A percentile compares a stretch with the other conserved stretches of the same genome.
Conservation (phyloP, 768 basidiomycete species). For the Rhodotorula paludigena region DNA sequence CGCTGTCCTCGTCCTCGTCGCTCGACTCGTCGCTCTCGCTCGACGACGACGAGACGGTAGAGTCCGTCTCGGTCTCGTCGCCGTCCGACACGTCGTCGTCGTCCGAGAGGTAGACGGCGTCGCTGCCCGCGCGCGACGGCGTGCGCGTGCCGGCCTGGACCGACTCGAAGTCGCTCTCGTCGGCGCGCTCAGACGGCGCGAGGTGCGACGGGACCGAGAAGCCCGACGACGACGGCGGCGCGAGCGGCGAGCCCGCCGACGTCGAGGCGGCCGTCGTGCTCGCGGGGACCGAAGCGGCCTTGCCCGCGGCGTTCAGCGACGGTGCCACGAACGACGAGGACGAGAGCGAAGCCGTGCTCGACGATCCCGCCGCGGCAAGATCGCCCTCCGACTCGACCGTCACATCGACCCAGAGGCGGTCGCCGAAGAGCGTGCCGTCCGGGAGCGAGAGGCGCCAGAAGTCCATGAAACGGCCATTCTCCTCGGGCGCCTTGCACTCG, state of each 20-base stretch:
- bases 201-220: slow-evolving; percentile 11
- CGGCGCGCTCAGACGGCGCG: not conserved
- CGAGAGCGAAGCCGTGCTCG: not conserved
- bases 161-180: slow-evolving; percentile 26
- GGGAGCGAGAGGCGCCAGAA: slow-evolving; percentile 21
- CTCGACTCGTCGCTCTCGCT: not conserved
- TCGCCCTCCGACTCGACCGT: slow-evolving; percentile 25
- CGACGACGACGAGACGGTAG: no score
- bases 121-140: not conserved
- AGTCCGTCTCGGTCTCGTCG: not conserved
- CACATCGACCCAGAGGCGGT: slow-evolving; percentile 33
- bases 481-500: slow-evolving; percentile 37
- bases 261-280: not conserved
- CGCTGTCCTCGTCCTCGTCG: slow-evolving; percentile 16
- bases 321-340: slow-evolving; percentile 26
- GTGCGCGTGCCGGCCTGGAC: slow-evolving; percentile 3
- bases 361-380: not conserved
- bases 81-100: not conserved
- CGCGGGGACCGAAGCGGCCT: slow-evolving; percentile 6
- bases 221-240: slow-evolving; percentile 2
- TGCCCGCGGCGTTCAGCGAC: slow-evolving; percentile 12
- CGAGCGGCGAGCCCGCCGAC: no score
- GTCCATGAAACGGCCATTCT: slow-evolving; percentile 25
- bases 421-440: slow-evolving; percentile 25
- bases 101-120: slow-evolving; percentile 10